phyloP scores from a whole-genome alignment of 208 protist species.

The Leishmania guyanensis region DNA sequence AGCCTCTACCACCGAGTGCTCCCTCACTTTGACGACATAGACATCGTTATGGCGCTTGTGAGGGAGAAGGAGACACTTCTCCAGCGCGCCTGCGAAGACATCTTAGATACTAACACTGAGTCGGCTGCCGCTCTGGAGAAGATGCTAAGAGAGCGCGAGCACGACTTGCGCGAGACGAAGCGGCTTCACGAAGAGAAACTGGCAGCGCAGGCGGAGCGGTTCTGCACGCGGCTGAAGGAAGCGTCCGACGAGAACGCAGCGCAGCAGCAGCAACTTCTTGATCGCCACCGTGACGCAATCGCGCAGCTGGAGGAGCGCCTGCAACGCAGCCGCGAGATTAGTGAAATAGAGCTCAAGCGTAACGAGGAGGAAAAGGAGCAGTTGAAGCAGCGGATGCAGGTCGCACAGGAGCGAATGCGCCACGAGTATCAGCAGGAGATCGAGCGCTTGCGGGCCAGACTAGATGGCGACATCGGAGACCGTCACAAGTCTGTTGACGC shows the following conservation, averaged over 20 bases:
- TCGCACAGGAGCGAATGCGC: slow-evolving; percentile 36
- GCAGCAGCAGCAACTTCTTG: slow-evolving; percentile 43
- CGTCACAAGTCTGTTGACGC: slow-evolving; percentile 46
- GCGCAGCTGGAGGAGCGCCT: slow-evolving; percentile 49
- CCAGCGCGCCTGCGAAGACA: slow-evolving; percentile 21
- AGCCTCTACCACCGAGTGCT: slow-evolving; percentile 23
- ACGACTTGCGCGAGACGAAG: slow-evolving; percentile 29
- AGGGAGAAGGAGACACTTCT: slow-evolving; percentile 30
- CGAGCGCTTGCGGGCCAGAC: slow-evolving; percentile 38
- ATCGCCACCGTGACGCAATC: slow-evolving; percentile 43
- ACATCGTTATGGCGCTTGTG: slow-evolving; percentile 19
- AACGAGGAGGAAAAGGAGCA: slow-evolving; percentile 51
- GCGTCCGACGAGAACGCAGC: slow-evolving; percentile 28
- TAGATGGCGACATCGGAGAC: slow-evolving; percentile 35
- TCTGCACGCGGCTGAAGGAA: slow-evolving; percentile 34
- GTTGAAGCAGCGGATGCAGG: slow-evolving; percentile 28
- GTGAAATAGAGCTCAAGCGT: slow-evolving; percentile 49
- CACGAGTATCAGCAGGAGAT: slow-evolving; percentile 53
- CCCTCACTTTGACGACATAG: slow-evolving; percentile 6
- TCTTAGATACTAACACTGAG: slow-evolving; percentile 34
- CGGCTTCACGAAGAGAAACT: slow-evolving; percentile 37
- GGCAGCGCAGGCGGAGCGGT: slow-evolving; percentile 30
- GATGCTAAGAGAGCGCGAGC: slow-evolving; percentile 23
- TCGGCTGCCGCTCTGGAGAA: slow-evolving; percentile 12
- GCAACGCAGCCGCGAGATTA: slow-evolving; percentile 51